phyloP scores from a whole-genome alignment of 805 yeast species.

The Metschnikowia proteae region DNA sequence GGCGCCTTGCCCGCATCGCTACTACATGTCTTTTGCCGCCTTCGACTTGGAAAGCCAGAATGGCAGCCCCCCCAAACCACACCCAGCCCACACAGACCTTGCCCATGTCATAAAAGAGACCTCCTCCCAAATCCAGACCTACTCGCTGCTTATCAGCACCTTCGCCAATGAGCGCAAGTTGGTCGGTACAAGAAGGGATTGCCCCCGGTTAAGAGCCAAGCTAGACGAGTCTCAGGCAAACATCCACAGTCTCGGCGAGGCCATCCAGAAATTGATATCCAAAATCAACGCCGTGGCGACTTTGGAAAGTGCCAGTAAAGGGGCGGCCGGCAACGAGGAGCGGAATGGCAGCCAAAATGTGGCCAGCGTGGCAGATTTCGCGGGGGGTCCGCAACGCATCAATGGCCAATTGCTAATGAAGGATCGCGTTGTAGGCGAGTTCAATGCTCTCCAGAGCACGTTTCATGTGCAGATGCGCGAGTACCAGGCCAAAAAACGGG shows the following conservation, averaged over 20 bases:
- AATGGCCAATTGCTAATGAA: conserved; percentile 40
- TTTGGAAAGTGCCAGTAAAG: conserved; percentile 6
- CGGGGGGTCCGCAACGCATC: conserved; percentile 11
- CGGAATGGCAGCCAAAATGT: conserved; percentile 19
- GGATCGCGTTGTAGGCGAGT: conserved; percentile 55
- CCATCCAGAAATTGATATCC: conserved; percentile 29
- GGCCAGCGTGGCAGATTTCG: not conserved
- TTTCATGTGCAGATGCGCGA: conserved; percentile 41
- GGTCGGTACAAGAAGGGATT: conserved; percentile 53
- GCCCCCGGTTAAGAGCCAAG: conserved; percentile 28
- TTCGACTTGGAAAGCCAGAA: conserved; percentile 49
- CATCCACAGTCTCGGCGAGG: conserved; percentile 27
- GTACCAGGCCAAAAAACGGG: conserved; percentile 47
- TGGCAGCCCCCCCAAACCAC: conserved; percentile 4
- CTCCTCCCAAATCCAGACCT: conserved; percentile 41
- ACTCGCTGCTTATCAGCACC: conserved; percentile 47
- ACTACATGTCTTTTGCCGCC: conserved; percentile 51
- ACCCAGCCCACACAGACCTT: conserved; percentile 21
- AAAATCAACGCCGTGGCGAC: conserved; percentile 27
- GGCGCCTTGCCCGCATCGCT: too few species aligned
- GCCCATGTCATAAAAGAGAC: conserved; percentile 34
- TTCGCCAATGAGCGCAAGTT: conserved; percentile 48
- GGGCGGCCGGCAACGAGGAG: not conserved
- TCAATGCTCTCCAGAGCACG: conserved; percentile 45
- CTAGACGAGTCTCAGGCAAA: conserved; percentile 35